Evolutionary conservation across 805 yeast genomes (phyloP).

Genomic region (Wickerhamomyces canadensis): DNA sequence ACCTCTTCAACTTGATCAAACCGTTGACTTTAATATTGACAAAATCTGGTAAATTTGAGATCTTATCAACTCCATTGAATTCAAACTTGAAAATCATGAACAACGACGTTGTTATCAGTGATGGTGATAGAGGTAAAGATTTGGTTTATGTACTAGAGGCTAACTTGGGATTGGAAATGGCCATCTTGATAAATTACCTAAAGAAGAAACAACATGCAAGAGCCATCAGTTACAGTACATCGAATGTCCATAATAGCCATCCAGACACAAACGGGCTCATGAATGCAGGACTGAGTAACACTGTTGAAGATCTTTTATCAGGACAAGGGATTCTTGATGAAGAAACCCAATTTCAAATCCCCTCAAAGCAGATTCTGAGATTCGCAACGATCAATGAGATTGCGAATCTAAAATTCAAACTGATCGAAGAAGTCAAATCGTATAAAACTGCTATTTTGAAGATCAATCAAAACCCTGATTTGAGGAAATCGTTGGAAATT

Average conservation of each 20-base stretch:
- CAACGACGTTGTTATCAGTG: slow-evolving; percentile 68
- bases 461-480: slow-evolving; percentile 31
- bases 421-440: slow-evolving; percentile 68
- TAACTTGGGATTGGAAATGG: slow-evolving; percentile 52
- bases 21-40: slow-evolving; percentile 43
- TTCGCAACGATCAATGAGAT: slow-evolving; percentile 73
- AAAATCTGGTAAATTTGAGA: slow-evolving; percentile 64
- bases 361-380: slow-evolving; percentile 71
- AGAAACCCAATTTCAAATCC: slow-evolving; percentile 51
- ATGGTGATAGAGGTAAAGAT: slow-evolving; percentile 83
- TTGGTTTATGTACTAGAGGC: slow-evolving; percentile 70
- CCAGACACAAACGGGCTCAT: background rate
- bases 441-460: slow-evolving; percentile 57
- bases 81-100: slow-evolving; percentile 54
- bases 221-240: slow-evolving; percentile 27
- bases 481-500: slow-evolving; percentile 46
- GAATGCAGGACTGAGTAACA: slow-evolving; percentile 11
- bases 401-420: slow-evolving; percentile 53
- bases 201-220: slow-evolving; percentile 68
- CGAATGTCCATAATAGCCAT: slow-evolving; percentile 1
- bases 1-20: slow-evolving; percentile 19
- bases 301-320: slow-evolving; percentile 18
- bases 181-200: slow-evolving; percentile 65
- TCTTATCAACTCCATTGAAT: slow-evolving; percentile 59
- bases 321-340: slow-evolving; percentile 28